Conservation (phyloP, 1,139 yeast genomes). For the Wickerhamiella infanticola region DNA sequence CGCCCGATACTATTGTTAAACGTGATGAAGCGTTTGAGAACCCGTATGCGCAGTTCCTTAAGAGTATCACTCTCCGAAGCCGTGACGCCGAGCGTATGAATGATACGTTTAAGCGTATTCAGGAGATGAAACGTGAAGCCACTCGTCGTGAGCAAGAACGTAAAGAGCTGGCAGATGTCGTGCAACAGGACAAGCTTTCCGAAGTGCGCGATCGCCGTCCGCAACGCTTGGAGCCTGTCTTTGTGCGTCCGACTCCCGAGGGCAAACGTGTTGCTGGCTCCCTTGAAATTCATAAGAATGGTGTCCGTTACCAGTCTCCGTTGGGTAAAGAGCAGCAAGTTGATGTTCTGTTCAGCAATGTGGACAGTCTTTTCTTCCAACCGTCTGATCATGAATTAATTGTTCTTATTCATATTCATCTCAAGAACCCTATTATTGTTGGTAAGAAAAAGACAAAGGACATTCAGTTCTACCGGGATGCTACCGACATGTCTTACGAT, state of each 20-base stretch:
- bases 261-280: conserved; percentile 89
- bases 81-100: conserved; percentile 85
- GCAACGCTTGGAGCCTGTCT: conserved; percentile 72
- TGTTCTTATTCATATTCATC: conserved; percentile 82
- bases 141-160: conserved; percentile 82
- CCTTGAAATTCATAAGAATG: conserved; percentile 86
- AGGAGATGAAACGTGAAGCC: conserved; percentile 83
- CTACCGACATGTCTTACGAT: conserved; percentile 90
- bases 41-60: conserved; percentile 70
- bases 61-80: conserved; percentile 78
- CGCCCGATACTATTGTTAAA: conserved; percentile 71
- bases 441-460: conserved; percentile 94
- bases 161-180: conserved; percentile 88
- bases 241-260: conserved; percentile 91
- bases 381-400: conserved; percentile 91
- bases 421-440: conserved; percentile 84
- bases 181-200: conserved; percentile 74
- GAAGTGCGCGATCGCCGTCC: conserved; percentile 74
- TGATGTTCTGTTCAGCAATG: conserved; percentile 77
- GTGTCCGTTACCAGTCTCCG: conserved; percentile 77
- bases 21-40: conserved; percentile 83
- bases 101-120: conserved; percentile 78
- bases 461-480: conserved; percentile 92
- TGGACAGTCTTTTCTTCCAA: conserved; percentile 87
- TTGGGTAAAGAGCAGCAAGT: conserved; percentile 71